A percentile compares a stretch with the other conserved stretches of the same genome.
phyloP scores from a whole-genome alignment of 257 asterid species.

The Euphrasia confusa region DNA sequence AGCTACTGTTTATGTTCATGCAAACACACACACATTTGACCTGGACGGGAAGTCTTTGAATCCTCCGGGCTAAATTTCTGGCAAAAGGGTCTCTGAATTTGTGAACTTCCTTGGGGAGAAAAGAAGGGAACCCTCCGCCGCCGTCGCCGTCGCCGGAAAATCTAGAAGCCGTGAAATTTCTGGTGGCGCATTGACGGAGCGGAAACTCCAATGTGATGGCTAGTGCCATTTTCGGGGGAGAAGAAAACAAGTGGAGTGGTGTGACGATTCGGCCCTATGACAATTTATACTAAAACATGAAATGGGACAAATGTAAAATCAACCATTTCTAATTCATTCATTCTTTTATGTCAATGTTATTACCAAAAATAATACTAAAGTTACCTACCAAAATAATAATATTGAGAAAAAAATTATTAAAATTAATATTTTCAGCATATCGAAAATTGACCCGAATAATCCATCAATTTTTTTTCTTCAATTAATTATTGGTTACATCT shows the following conservation, averaged over 20 bases:
- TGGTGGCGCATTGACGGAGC: constrained; percentile 23
- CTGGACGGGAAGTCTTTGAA: constrained; percentile 69
- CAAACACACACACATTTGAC: constrained; percentile 26
- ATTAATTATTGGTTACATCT: no score
- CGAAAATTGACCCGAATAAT: no score
- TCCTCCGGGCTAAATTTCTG: constrained; percentile 57
- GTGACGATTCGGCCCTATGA: background rate
- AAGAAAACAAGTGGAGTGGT: constrained; percentile 15
- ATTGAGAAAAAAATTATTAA: no score
- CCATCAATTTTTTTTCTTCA: no score
- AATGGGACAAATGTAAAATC: no score
- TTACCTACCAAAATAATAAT: no score
- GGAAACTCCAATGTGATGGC: constrained; percentile 34
- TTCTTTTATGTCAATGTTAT: no score
- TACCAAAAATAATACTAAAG: no score
- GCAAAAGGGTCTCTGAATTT: constrained; percentile 65
- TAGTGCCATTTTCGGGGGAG: constrained; percentile 21
- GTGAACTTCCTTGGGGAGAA: constrained; percentile 62
- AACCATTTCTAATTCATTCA: no score
- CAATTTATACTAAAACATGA: no score
- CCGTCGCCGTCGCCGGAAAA: constrained; percentile 28
- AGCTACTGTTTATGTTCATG: constrained; percentile 6
- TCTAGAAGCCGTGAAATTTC: constrained; percentile 22
- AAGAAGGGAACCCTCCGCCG: constrained; percentile 48
- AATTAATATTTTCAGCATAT: no score